Conservation (phyloP, 768 basidiomycete species). For the Trametes sanguinea region DNA sequence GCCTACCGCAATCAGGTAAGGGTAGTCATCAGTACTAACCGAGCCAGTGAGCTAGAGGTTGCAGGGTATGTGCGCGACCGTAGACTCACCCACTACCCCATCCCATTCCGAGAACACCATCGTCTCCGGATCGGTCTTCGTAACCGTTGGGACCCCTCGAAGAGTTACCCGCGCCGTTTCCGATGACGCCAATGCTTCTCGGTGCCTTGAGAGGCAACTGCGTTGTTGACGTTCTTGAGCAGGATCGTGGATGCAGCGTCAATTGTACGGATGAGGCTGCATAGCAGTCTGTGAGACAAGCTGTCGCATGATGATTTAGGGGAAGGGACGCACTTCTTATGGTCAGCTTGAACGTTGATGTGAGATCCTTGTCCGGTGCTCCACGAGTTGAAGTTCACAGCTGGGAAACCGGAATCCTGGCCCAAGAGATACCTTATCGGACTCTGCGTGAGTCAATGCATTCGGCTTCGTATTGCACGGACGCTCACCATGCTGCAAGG, state of each 20-base stretch:
- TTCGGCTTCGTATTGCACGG: slow-evolving; percentile 1
- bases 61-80: slow-evolving; percentile 13
- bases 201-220: slow-evolving; percentile 49
- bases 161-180: slow-evolving; percentile 57
- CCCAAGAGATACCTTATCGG: slow-evolving; percentile 45
- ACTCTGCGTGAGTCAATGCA: neutral
- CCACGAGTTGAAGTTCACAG: slow-evolving; percentile 66
- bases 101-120: slow-evolving; percentile 65
- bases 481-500: slow-evolving; percentile 67
- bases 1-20: slow-evolving; percentile 49
- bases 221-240: slow-evolving; percentile 55
- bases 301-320: slow-evolving; percentile 25
- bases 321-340: slow-evolving; percentile 39
- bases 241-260: slow-evolving; percentile 64
- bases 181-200: slow-evolving; percentile 55
- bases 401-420: slow-evolving; percentile 64
- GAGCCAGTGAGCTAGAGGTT: neutral
- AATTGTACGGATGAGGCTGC: slow-evolving; percentile 51
- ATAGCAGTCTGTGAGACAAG: neutral
- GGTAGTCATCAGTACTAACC: slow-evolving; percentile 47
- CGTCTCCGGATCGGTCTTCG: slow-evolving; percentile 54
- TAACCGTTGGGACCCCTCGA: slow-evolving; percentile 59
- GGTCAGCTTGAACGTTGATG: slow-evolving; percentile 66
- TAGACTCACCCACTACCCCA: slow-evolving; percentile 40
- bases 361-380: slow-evolving; percentile 41